These are phyloP conservation scores for Didymosphaeria variabile DNA, from an alignment of 2,329 filamentous ascomycete genomes.

Conservation along the genomic window DNA sequence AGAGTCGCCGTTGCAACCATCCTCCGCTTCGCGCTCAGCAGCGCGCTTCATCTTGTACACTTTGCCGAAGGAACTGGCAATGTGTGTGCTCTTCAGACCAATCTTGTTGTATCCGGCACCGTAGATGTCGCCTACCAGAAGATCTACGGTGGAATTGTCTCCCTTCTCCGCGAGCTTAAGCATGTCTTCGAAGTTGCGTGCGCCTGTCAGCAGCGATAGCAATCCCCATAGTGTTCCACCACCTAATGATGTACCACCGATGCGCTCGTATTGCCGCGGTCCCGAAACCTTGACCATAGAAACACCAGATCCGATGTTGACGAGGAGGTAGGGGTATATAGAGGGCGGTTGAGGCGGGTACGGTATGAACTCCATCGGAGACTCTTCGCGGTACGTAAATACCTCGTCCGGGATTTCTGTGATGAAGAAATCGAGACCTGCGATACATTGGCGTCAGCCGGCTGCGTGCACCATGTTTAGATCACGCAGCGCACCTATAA, in stretches of 20 bases:
- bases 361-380: conserved; percentile 88
- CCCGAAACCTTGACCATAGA: conserved; percentile 97
- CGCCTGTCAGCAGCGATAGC: conserved; percentile 89
- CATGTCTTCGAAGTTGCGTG: conserved; percentile 97
- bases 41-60: conserved; percentile 92
- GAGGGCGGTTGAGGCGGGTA: conserved; percentile 68
- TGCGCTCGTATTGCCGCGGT: conserved; percentile 83
- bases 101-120: conserved; percentile 96
- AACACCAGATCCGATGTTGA: conserved; percentile 97
- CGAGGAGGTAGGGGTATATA: conserved; percentile 95
- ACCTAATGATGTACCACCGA: conserved; percentile 92
- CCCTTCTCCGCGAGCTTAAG: conserved; percentile 87
- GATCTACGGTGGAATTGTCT: conserved; percentile 92
- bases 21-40: conserved; percentile 81
- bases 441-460: conserved; percentile 18
- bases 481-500: conserved; percentile 72
- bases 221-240: conserved; percentile 98
- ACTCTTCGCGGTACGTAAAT: conserved; percentile 86
- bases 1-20: conserved; percentile 65
- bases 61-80: conserved; percentile 95
- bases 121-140: conserved; percentile 98
- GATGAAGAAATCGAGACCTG: conserved; percentile 97
- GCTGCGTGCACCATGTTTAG: neutral
- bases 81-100: conserved; percentile 92
- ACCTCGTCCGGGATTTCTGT: conserved; percentile 97